Base-by-base conservation (phyloP, 768 basidiomycete genomes). In the Leccinum broughii region DNA sequence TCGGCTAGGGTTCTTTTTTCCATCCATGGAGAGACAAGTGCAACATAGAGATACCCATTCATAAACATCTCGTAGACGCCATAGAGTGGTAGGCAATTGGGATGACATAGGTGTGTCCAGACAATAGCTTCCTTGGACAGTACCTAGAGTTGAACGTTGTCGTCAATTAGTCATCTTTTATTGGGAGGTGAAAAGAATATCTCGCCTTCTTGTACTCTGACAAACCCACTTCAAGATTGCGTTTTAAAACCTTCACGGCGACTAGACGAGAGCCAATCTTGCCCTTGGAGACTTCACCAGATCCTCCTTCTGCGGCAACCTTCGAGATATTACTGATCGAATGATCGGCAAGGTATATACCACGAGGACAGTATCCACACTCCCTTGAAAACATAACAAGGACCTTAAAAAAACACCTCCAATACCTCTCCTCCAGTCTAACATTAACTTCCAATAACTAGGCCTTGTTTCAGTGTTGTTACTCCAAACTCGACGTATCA, bases 21-120 rank as follows among this genome's bases (percentile, higher is more conserved):
- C 77, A 78, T 77, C 77, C 77, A 79, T 26, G 70, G 78, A 4
- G 78, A 78, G 46, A 80, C 71, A 15, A 81, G 66, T 15, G 63
- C 61, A 37, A n/a, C 5, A 9, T 35, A 48, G 35, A 56, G 24
- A 68, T 62, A 72, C 32, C 54, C 70, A 60, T 17, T 54, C 6
- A 6, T 41, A 28, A 65, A 52, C 13, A 65, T 59, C 22, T 6
- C 26, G 46, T 66, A 78, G 15, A 75, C 54, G 1, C 77, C 76
- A 62, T 73, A 71, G 26, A 78, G 60, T 3, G 76, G 76, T 24
- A 78, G 62, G 30, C 78, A 71, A 39, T 77, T 77, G 0, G 68
- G 64, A 55, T 79, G 78, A 0, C 56, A 63, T 7, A 78, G 52
- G 57, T 75, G 68, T 4, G 65, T 65, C 76, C 77, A 79, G 51